Evolutionary conservation across 2,329 filamentous ascomycete genomes (phyloP), one percentile per base, ranked within the genome.

Genomic region (Cladosporium sp.): DNA sequence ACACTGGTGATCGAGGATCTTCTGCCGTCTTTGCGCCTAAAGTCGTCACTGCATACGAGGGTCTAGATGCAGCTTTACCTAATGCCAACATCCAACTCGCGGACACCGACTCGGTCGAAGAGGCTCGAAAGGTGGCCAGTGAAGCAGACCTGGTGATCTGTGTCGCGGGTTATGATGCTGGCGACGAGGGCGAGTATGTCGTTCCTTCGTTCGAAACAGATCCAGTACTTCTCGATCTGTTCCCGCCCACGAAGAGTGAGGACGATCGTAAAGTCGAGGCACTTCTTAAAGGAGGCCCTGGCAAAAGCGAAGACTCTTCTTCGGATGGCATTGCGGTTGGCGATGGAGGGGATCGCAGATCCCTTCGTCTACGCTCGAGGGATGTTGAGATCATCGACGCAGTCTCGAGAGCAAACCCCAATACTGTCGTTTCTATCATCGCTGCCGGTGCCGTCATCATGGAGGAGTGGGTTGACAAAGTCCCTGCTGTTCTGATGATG

Each of bases 101-200:
- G 15, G 50, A 61, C 19, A 47, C 56, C 20, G 60, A 64, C 48
- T 42, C 47, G 4, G 45, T 36, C 9, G 45, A 54, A 12, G 8
- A 42, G 20, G 62, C 60, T 10, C 25, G 12, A 15, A 28, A 50
- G 12, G 39, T 50, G 3, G 62, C 59, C 6, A 13, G 13, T 4
- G 19, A 15, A 19, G 57, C 37, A 3, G 60, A 62, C 36, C 19
- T 60, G 6, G 57, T 57, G 2, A 34, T 64, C 1, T 37, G 57
- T 24, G 53, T 62, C 12, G 56, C 56, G 15, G 60, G 39, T 10
- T 59, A 59, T 19, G 37, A 44, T 12, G 42, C 56, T 12, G 25
- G 24, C 4, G 58, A 60, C 24, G 58, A 60, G 47, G 58, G 58
- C 8, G 52, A 57, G 28, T 61, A 62, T 51, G 47, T 62, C 12